Evolutionary conservation across 495 filamentous ascomycete genomes (phyloP), one percentile per base, ranked within the genome.

Genomic region (Polyplosphaeria fusca): DNA sequence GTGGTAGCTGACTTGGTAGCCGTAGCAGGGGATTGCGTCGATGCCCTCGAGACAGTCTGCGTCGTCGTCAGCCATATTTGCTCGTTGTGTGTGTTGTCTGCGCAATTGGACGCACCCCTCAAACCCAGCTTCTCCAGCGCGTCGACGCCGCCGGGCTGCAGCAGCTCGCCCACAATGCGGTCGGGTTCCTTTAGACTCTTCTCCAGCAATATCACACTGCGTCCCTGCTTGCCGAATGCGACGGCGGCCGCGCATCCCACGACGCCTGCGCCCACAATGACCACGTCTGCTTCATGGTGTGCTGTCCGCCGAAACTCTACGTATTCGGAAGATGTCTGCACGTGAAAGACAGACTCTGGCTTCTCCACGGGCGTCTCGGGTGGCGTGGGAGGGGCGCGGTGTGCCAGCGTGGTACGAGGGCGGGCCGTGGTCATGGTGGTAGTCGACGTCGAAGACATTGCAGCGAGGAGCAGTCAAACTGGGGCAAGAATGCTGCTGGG

Each of bases 101-200:
- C 7, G 30, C 30, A 35, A 14, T 35, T 7, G 30, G 7, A 61
- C 30, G 58, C 42, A 66, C 70, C 52, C 40, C 70, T 70, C 47
- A 98, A 71, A 5, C 94, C 94, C 47, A 98, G 74, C 61, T 86
- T 82, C 65, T 85, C 78, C 58, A 98, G 76, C 18, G 94, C 91
- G 39, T 77, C 73, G 35, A 95, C 84, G 38, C 93, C 93, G 26
- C 93, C 93, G 3, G 93, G 93, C 70, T 98, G 93, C 67, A 98
- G 73, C 55, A 98, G 73, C 75, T 98, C 93, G 50, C 93, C 93
- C 19, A 98, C 91, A 65, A 98, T 98, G 51, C 93, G 85, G 75
- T 97, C 89, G 12, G 93, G 93, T 74, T 96, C 88, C 72, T 92
- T 91, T 69, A 96, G 75, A 71, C 86, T 92, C 60, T 78, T 77